Evolutionary conservation across 176 grass and related monocot species (phyloP).

Genomic region (Bothriochloa decipiens): DNA sequence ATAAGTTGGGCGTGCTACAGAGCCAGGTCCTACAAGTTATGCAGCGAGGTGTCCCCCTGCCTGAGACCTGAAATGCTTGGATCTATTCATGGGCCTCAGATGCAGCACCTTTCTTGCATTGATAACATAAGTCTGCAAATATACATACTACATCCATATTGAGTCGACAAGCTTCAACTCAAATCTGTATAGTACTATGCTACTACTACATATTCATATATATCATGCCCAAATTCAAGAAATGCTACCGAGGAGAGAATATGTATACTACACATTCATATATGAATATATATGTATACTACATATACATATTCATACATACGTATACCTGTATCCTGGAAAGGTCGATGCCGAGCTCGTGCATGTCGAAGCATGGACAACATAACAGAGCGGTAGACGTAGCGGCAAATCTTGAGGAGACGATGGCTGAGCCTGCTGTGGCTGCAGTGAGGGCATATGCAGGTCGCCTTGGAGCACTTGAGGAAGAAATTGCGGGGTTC

Average conservation of each 20-base stretch:
- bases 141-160: neutral
- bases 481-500: constrained; percentile 40
- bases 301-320: neutral
- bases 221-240: no score
- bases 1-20: neutral
- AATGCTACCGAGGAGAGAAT: no score
- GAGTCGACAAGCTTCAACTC: neutral
- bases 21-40: neutral
- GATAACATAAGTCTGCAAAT: constrained; percentile 8
- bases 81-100: constrained; percentile 30
- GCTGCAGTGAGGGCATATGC: constrained; percentile 27
- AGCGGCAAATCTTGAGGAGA: constrained; percentile 55
- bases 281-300: no score
- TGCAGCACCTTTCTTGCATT: constrained; percentile 25
- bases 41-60: constrained; percentile 20
- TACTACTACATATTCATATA: no score
- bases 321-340: constrained; percentile 35
- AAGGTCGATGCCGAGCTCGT: constrained; percentile 32
- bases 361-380: constrained; percentile 40
- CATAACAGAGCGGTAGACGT: constrained; percentile 45
- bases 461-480: constrained; percentile 32
- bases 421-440: neutral
- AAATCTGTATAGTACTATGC: neutral
- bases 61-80: neutral
- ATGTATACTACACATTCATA: no score